Conservation (phyloP, 129 eudicot species). For the Arctium lappa region DNA sequence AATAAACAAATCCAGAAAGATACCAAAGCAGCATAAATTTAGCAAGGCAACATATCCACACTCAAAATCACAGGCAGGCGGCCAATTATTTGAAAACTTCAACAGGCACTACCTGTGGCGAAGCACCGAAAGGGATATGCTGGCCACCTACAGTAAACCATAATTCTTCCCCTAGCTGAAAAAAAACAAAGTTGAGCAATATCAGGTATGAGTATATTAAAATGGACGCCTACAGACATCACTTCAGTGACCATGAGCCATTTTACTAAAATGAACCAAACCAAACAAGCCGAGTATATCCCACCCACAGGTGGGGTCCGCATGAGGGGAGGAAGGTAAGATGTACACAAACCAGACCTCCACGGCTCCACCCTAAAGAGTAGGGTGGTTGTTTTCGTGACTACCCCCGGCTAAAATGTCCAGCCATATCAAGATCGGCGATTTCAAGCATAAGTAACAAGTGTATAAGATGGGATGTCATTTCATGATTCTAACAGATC, state of each 20-base stretch:
- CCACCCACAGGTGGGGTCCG: background rate
- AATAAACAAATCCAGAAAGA: background rate
- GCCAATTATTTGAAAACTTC: background rate
- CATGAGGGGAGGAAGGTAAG: too few species aligned
- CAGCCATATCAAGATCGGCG: background rate
- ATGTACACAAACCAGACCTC: too few species aligned
- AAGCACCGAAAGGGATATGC: conserved; percentile 91
- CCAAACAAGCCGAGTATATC: background rate
- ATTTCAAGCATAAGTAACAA: background rate
- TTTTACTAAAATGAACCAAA: too few species aligned
- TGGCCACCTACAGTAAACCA: conserved; percentile 90
- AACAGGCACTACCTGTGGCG: conserved; percentile 63
- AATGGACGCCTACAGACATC: background rate
- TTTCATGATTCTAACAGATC: background rate
- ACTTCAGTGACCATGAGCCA: background rate
- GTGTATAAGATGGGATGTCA: background rate
- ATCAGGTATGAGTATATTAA: background rate
- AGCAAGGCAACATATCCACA: background rate
- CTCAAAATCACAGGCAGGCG: background rate
- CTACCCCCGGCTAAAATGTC: too few species aligned
- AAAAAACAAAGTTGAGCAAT: conserved; percentile 3
- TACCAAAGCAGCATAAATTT: background rate
- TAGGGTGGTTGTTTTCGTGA: too few species aligned
- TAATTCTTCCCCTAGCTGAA: conserved; percentile 78
- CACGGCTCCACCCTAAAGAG: too few species aligned